Base-by-base conservation (phyloP, 169 alveolate genomes). In the Cryptosporidium meleagridis region DNA sequence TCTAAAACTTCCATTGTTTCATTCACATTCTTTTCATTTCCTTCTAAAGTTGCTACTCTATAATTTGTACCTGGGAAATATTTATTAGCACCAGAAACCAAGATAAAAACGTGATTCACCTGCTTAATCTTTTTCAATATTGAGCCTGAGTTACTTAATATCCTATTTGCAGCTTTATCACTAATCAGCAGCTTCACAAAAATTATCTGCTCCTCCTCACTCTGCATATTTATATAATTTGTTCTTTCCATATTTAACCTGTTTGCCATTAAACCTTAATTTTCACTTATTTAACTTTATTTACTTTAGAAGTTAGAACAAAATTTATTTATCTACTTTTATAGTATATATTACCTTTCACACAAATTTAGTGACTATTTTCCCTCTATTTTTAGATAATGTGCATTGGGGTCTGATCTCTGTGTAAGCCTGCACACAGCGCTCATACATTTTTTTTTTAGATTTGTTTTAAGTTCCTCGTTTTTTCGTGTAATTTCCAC, bases 1-100 rank as follows among this genome's bases (percentile, higher is more conserved):
- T 59, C 70, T 37, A 80, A 80, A 37, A 67, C 61, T 14, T 80
- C 75, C 69, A 80, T 26, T n/a, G 89, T 80, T 31, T 80, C 89
- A 48, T 80, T 62, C 53, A 80, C 75, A 65, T 59, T 62, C 35
- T 62, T 65, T n/a, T 80, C 89, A 80, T 29, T 80, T 18, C 89
- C 89, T 45, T 80, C 89, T 48, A 80, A 59, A 44, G 89, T 80
- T 62, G 75, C 75, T 4, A 80, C 89, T 41, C 89, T 80, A n/a
- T 62, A 80, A 39, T 65, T 62, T n/a, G 89, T 80, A 35, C 89
- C 89, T 26, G 89, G 89, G 31, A 80, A 80, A 80, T 80, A 80
- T 12, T 62, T 80, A 29, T 80, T 48, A 16, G 48, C 16, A 14
- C 89, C 89, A 0, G 89, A 80, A 6, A 80, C 89, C n/a, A 80